Evolutionary conservation across 2,329 filamentous ascomycete species (phyloP).

Genomic region (Nemania bipapillata): DNA sequence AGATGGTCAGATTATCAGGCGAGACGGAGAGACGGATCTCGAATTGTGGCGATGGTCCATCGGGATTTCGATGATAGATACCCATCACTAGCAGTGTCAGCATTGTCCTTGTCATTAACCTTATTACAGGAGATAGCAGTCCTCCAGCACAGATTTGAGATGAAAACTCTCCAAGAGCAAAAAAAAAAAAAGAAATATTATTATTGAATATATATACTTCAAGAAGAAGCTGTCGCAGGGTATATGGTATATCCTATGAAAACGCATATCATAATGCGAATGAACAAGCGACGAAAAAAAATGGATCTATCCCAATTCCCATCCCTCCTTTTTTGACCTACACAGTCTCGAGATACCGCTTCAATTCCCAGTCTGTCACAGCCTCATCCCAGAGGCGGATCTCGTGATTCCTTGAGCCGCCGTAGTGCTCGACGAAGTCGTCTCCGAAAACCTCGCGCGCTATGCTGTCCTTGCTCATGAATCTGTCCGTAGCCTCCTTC

Average conservation of each 20-base stretch:
- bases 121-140: no score
- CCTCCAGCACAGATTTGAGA: not conserved
- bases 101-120: no score
- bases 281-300: not conserved
- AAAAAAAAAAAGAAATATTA: not conserved
- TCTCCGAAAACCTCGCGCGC: slow-evolving; percentile 95
- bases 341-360: slow-evolving; percentile 82
- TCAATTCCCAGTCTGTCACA: slow-evolving; percentile 92
- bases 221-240: slow-evolving; percentile 12
- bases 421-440: slow-evolving; percentile 95
- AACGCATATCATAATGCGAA: not conserved
- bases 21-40: not conserved
- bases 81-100: not conserved
- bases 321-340: slow-evolving; percentile 48
- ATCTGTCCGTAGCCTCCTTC: slow-evolving; percentile 82
- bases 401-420: slow-evolving; percentile 91
- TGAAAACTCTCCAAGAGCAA: not conserved
- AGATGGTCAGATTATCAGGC: not conserved
- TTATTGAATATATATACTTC: not conserved
- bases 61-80: not conserved
- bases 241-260: slow-evolving; percentile 31
- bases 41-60: not conserved
- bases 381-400: slow-evolving; percentile 91
- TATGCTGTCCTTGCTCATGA: slow-evolving; percentile 80
- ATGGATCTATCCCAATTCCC: not conserved